phyloP scores from a whole-genome alignment of 768 basidiomycete genomes.

The Phlebiopsis flavidoalba region DNA sequence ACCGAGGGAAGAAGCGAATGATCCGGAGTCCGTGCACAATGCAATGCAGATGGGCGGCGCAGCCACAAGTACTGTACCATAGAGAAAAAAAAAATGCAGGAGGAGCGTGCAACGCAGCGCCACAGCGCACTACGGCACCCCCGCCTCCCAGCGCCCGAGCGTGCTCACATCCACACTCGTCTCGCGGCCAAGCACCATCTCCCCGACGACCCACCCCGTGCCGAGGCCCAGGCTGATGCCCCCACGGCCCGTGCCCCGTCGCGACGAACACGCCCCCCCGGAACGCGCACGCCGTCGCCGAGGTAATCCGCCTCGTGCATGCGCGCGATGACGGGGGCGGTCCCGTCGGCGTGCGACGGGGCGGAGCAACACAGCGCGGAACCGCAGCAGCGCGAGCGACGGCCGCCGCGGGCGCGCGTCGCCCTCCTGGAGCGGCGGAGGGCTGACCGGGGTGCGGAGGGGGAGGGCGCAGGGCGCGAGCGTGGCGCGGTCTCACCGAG shows the following conservation, averaged over 20 bases:
- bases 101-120: background rate
- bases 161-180: slow-evolving; percentile 23
- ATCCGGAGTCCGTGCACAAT: background rate
- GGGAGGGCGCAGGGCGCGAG: background rate
- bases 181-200: slow-evolving; percentile 24
- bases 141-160: slow-evolving; percentile 22
- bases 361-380: slow-evolving; percentile 32
- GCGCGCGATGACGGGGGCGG: slow-evolving; percentile 29
- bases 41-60: background rate
- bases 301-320: slow-evolving; percentile 23
- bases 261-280: slow-evolving; percentile 26
- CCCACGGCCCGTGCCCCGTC: slow-evolving; percentile 36
- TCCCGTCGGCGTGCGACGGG: slow-evolving; percentile 27
- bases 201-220: slow-evolving; percentile 26
- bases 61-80: background rate
- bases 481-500: background rate
- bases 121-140: background rate
- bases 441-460: background rate
- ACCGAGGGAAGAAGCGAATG: background rate
- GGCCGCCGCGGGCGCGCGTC: background rate
- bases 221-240: slow-evolving; percentile 29
- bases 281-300: slow-evolving; percentile 19
- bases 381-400: slow-evolving; percentile 21
- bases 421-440: background rate
- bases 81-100: background rate